Evolutionary conservation across 1,139 yeast genomes (phyloP).

Genomic region (Debaryomyces sp.): DNA sequence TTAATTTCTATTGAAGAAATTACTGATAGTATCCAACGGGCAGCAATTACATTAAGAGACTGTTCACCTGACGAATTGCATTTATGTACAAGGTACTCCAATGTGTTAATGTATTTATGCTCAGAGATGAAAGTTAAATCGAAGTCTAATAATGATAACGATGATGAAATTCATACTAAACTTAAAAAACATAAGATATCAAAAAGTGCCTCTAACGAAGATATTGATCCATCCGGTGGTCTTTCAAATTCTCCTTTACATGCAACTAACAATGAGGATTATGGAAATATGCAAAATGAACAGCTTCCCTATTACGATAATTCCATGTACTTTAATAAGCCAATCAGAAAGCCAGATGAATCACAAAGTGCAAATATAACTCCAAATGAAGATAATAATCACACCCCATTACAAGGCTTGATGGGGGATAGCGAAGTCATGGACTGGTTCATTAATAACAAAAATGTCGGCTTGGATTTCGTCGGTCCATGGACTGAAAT

Average conservation of each 20-base stretch:
- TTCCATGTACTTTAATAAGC: conserved; percentile 7
- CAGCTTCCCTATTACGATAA: conserved; percentile 3
- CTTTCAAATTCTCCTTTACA: not conserved
- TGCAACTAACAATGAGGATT: not conserved
- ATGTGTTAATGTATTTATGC: conserved; percentile 75
- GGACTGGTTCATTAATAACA: conserved; percentile 72
- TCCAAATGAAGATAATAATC: conserved; percentile 11
- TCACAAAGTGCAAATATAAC: conserved; percentile 11
- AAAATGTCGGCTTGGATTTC: conserved; percentile 74
- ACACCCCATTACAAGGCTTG: conserved; percentile 24
- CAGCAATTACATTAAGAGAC: conserved; percentile 75
- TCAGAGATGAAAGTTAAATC: conserved; percentile 64
- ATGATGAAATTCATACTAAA: conserved; percentile 3
- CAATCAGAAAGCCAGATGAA: not conserved
- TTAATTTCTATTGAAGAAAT: conserved; percentile 74
- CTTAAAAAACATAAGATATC: conserved; percentile 8
- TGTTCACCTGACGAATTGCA: conserved; percentile 92
- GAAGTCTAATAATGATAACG: conserved; percentile 16
- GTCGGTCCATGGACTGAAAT: conserved; percentile 90
- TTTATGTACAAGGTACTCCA: conserved; percentile 78
- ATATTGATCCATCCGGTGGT: not conserved
- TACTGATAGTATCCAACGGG: conserved; percentile 64
- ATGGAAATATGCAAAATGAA: not conserved
- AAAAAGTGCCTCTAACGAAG: conserved; percentile 15
- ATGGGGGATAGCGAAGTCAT: conserved; percentile 59